Evolutionary conservation across 169 alveolate species (phyloP).

Genomic region (Theileria parva): DNA sequence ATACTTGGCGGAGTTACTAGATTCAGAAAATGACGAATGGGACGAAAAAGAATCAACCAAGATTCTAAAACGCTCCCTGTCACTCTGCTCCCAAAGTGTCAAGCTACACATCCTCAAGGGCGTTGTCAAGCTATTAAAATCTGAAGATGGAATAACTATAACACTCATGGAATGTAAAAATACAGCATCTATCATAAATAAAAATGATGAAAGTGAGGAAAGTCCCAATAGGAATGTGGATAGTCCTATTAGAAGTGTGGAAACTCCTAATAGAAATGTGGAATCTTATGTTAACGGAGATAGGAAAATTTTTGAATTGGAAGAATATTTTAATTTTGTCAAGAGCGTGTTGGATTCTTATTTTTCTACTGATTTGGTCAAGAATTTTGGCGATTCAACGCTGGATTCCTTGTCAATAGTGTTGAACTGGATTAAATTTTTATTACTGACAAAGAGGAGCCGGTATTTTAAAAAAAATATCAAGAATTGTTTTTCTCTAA

Average conservation of each 20-base stretch:
- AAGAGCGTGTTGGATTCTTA: not conserved
- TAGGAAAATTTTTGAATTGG: not conserved
- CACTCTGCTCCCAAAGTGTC: constrained; percentile 11
- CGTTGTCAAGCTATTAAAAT: not conserved
- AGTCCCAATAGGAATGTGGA: not conserved
- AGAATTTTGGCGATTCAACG: not conserved
- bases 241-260: not conserved
- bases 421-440: constrained; percentile 25
- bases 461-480: not conserved
- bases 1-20: constrained; percentile 21
- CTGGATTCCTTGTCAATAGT: constrained; percentile 7
- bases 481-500: not conserved
- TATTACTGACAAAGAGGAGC: not conserved
- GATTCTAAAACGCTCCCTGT: constrained; percentile 17
- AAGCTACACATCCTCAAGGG: constrained; percentile 23
- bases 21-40: constrained; percentile 10
- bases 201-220: not conserved
- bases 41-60: not conserved
- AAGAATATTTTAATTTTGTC: not conserved
- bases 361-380: not conserved
- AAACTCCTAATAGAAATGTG: not conserved
- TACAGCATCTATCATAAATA: not conserved
- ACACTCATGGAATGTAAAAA: constrained; percentile 20
- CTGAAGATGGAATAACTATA: not conserved
- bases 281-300: not conserved